Conservation (phyloP, 1,139 yeast genomes). For the Saccharomycopsis phalli region DNA sequence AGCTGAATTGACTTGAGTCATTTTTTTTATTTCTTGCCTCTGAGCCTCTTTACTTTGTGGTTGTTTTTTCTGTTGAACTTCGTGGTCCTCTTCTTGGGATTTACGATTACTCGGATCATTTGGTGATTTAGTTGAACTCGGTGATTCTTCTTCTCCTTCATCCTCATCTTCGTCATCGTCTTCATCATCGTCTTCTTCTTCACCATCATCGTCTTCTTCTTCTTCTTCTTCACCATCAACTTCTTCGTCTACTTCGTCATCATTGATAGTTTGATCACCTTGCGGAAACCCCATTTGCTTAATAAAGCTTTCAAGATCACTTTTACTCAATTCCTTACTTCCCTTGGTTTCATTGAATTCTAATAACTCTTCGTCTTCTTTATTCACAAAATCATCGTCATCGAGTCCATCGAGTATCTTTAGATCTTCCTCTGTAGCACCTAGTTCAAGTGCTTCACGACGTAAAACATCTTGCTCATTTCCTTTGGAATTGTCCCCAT, state of each 20-base stretch:
- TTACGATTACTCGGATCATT: slow-evolving; percentile 20
- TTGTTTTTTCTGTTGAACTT: slow-evolving; percentile 8
- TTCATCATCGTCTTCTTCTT: slow-evolving; percentile 3
- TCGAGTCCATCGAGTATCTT: slow-evolving; percentile 42
- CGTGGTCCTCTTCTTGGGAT: slow-evolving; percentile 21
- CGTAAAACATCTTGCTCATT: slow-evolving; percentile 39
- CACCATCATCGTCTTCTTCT: slow-evolving; percentile 27
- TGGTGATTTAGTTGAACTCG: slow-evolving; percentile 23
- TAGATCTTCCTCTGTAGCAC: slow-evolving; percentile 66
- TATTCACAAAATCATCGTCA: neutral
- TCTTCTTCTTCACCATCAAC: slow-evolving; percentile 28
- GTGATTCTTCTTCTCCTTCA: slow-evolving; percentile 21
- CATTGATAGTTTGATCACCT: slow-evolving; percentile 30
- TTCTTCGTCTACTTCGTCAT: slow-evolving; percentile 30
- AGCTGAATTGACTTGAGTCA: slow-evolving; percentile 47
- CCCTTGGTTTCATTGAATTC: neutral
- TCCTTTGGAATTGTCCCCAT: slow-evolving; percentile 19
- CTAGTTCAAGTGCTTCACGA: slow-evolving; percentile 63
- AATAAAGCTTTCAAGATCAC: slow-evolving; percentile 38
- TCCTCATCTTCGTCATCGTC: neutral
- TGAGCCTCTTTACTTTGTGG: slow-evolving; percentile 12
- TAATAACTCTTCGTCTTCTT: slow-evolving; percentile 1
- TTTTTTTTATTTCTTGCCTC: slow-evolving; percentile 39
- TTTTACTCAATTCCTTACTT: neutral
- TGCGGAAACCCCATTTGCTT: slow-evolving; percentile 53